A percentile compares a stretch with the other conserved stretches of the same genome.
These are phyloP conservation scores for Rhizoclosmatium sp. DNA, from an alignment of 192 early-diverging fungal species.

Conservation along the genomic window DNA sequence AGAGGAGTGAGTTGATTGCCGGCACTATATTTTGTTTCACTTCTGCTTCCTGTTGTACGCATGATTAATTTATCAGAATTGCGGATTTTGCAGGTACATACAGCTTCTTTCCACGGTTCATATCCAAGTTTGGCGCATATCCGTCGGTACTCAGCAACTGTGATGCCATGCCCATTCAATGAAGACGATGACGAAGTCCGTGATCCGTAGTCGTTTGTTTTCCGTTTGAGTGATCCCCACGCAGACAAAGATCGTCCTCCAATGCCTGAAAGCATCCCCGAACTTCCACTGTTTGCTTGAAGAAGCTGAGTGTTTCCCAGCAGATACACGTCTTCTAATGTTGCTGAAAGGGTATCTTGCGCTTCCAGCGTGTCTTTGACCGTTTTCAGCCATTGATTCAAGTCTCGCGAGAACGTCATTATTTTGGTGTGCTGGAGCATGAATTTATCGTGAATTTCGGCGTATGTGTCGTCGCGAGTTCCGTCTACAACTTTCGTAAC, in stretches of 20 bases:
- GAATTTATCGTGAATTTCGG: slow-evolving; percentile 30
- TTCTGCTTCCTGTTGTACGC: slow-evolving; percentile 17
- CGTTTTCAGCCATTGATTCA: slow-evolving; percentile 37
- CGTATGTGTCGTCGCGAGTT: slow-evolving; percentile 35
- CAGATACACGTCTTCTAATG: slow-evolving; percentile 68
- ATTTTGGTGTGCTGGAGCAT: slow-evolving; percentile 30
- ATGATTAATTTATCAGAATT: neutral
- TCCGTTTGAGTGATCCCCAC: slow-evolving; percentile 11
- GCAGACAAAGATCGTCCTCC: slow-evolving; percentile 1
- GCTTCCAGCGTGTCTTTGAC: slow-evolving; percentile 57
- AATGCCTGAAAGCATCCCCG: slow-evolving; percentile 1
- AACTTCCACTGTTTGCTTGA: neutral
- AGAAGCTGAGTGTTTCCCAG: slow-evolving; percentile 5
- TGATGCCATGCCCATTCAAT: neutral
- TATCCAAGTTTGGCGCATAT: slow-evolving; percentile 32
- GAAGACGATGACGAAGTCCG: neutral
- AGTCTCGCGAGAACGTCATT: slow-evolving; percentile 21
- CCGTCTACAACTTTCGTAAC: slow-evolving; percentile 66
- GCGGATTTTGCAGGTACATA: neutral
- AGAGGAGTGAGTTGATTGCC: slow-evolving; percentile 36
- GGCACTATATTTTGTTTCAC: slow-evolving; percentile 41
- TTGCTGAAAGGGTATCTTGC: slow-evolving; percentile 56
- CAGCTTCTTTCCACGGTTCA: slow-evolving; percentile 34
- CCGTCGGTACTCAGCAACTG: slow-evolving; percentile 29
- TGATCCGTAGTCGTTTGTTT: slow-evolving; percentile 12